Conservation (phyloP, 108 stramenopile genomes). For the Stephanodiscus minutulus region DNA sequence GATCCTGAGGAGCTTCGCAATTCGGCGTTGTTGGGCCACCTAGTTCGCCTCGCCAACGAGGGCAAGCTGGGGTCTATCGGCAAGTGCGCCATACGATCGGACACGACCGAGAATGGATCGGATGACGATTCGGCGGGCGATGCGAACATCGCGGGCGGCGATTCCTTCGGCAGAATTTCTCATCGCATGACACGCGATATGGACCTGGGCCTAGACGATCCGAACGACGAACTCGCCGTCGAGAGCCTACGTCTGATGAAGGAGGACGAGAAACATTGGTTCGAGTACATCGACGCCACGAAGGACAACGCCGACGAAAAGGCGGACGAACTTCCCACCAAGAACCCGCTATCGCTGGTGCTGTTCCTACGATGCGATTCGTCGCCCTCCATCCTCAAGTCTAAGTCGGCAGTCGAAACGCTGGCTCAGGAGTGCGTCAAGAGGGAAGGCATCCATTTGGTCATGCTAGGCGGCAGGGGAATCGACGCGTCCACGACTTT, state of each 20-base stretch:
- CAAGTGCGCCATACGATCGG: slow-evolving; percentile 13
- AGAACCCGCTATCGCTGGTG: slow-evolving; percentile 60
- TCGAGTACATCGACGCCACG: slow-evolving; percentile 25
- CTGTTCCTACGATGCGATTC: slow-evolving; percentile 78
- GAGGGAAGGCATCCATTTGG: slow-evolving; percentile 66
- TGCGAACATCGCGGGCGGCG: neutral
- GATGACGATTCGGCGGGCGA: neutral
- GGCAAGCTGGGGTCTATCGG: slow-evolving; percentile 35
- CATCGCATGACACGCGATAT: slow-evolving; percentile 76
- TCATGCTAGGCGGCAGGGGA: slow-evolving; percentile 76
- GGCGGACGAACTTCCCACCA: neutral
- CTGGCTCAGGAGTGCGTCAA: slow-evolving; percentile 74
- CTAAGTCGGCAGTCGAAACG: slow-evolving; percentile 77
- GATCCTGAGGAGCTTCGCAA: slow-evolving; percentile 64
- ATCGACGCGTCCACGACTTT: slow-evolving; percentile 69
- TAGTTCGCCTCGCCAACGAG: slow-evolving; percentile 64
- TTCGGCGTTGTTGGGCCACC: slow-evolving; percentile 57
- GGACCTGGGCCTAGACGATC: slow-evolving; percentile 74
- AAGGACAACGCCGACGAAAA: slow-evolving; percentile 1
- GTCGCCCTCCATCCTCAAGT: slow-evolving; percentile 69
- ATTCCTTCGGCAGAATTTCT: slow-evolving; percentile 58
- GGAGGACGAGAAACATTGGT: slow-evolving; percentile 61
- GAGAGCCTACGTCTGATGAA: slow-evolving; percentile 71
- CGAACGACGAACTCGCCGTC: slow-evolving; percentile 76
- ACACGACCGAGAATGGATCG: neutral